Percentiles rank a stretch among this genome's conserved stretches.
phyloP scores from a whole-genome alignment of 306 rosid genomes.

The Dryas octopetala region DNA sequence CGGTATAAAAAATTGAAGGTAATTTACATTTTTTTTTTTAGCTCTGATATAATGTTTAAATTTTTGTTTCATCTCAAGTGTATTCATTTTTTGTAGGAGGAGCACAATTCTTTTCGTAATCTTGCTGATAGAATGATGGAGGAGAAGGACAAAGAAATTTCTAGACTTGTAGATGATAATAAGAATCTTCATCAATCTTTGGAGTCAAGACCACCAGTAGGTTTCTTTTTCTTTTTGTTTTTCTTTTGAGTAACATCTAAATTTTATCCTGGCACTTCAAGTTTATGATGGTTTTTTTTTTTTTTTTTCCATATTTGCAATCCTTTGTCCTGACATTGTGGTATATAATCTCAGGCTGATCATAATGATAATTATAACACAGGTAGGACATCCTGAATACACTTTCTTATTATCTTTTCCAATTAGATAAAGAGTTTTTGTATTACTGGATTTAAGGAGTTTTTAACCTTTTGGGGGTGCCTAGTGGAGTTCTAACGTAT shows the following conservation, averaged over 20 bases:
- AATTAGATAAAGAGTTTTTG: conserved; percentile 11
- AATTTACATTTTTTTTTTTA: conserved; percentile 25
- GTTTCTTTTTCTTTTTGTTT: conserved; percentile 31
- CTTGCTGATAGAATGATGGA: conserved; percentile 91
- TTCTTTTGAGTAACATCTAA: neutral
- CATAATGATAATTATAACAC: conserved; percentile 45
- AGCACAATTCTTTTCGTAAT: conserved; percentile 80
- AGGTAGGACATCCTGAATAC: conserved; percentile 52
- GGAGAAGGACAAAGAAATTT: conserved; percentile 88
- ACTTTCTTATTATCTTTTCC: conserved; percentile 14
- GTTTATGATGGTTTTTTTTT: conserved; percentile 2
- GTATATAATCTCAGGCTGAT: conserved; percentile 57
- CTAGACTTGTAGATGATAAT: conserved; percentile 75
- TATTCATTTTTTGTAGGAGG: conserved; percentile 58
- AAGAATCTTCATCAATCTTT: conserved; percentile 70
- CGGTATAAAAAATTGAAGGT: conserved; percentile 78
- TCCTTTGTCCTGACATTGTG: conserved; percentile 22
- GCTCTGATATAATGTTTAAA: conserved; percentile 13
- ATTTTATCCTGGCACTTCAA: conserved; percentile 18
- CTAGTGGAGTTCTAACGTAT: conserved; percentile 21
- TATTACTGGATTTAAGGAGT: neutral
- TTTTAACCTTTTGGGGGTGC: conserved; percentile 7
- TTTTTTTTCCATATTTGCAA: conserved; percentile 14
- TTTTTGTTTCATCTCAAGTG: conserved; percentile 31
- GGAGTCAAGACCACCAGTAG: conserved; percentile 68